These are phyloP conservation scores for Xylariaceae sp. DNA, from an alignment of 2,329 filamentous ascomycete species.

Conservation along the genomic window DNA sequence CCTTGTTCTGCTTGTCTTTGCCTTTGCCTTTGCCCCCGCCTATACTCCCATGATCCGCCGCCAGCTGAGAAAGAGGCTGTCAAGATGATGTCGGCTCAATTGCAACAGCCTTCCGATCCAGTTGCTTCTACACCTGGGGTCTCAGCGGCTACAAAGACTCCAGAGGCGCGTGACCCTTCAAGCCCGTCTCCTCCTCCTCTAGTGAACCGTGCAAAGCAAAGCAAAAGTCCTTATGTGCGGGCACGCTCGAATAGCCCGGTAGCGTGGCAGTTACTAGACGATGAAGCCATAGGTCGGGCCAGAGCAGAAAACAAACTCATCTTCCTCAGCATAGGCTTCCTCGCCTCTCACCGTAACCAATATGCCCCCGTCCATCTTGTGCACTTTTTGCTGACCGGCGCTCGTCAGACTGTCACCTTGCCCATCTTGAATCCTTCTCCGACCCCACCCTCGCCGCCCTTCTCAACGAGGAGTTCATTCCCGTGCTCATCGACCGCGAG, in stretches of 20 bases:
- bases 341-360: slow-evolving; percentile 82
- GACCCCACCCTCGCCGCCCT: slow-evolving; percentile 73
- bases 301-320: slow-evolving; percentile 79
- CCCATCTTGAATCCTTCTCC: slow-evolving; percentile 87
- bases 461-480: slow-evolving; percentile 82
- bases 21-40: neutral
- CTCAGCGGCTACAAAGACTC: neutral
- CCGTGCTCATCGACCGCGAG: slow-evolving; percentile 88
- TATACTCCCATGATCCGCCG: slow-evolving; percentile 10
- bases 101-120: slow-evolving; percentile 15
- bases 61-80: neutral
- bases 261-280: slow-evolving; percentile 84
- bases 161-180: neutral
- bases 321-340: slow-evolving; percentile 92
- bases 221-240: slow-evolving; percentile 55
- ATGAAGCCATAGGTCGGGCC: slow-evolving; percentile 70
- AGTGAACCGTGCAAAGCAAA: slow-evolving; percentile 35
- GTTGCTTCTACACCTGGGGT: neutral
- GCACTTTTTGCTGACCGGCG: slow-evolving; percentile 9
- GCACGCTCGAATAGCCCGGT: slow-evolving; percentile 76
- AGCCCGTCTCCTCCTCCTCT: slow-evolving; percentile 24
- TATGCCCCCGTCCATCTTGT: neutral
- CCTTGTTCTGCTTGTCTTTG: neutral
- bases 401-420: slow-evolving; percentile 70
- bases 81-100: slow-evolving; percentile 22